phyloP scores from a whole-genome alignment of 1,284 basidiomycete genomes.

The Ceraceosorus guamensis region DNA sequence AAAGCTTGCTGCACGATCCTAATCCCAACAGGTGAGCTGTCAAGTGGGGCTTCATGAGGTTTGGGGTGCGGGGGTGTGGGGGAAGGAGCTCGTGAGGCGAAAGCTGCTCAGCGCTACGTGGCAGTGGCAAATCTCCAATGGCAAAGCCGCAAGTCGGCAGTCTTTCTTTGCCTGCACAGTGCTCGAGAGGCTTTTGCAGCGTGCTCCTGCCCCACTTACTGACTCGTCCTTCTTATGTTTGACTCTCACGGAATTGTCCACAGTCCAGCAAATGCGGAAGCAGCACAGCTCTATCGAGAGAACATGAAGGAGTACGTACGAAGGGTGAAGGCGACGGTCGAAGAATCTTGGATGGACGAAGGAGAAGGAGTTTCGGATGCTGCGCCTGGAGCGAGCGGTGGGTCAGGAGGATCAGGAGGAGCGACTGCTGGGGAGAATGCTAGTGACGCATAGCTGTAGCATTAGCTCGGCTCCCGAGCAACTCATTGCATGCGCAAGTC shows the following conservation, averaged over 20 bases:
- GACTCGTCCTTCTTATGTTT: not conserved
- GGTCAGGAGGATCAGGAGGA: slow-evolving; percentile 2
- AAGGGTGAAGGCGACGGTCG: slow-evolving; percentile 65
- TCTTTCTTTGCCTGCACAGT: not conserved
- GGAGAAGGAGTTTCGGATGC: too few species aligned
- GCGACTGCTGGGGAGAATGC: not conserved
- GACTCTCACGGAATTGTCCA: too few species aligned
- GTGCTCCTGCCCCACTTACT: not conserved
- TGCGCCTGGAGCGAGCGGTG: slow-evolving; percentile 4
- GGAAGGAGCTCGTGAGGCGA: too few species aligned
- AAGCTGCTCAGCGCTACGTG: too few species aligned
- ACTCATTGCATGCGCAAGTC: too few species aligned
- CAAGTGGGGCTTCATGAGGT: too few species aligned
- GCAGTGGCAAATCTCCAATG: too few species aligned
- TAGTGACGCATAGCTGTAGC: too few species aligned
- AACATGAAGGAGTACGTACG: slow-evolving; percentile 98
- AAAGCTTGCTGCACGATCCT: slow-evolving; percentile 89
- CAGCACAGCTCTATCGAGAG: slow-evolving; percentile 87
- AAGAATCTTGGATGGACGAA: slow-evolving; percentile 48
- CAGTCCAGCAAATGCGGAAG: slow-evolving; percentile 95
- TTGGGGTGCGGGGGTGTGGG: too few species aligned
- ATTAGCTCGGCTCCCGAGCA: too few species aligned
- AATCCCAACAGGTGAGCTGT: slow-evolving; percentile 78
- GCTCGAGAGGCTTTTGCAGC: not conserved
- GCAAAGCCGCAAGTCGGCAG: too few species aligned